These are phyloP conservation scores for Colletotrichum chlorophyti DNA, from an alignment of 2,329 filamentous ascomycete species.

Conservation along the genomic window DNA sequence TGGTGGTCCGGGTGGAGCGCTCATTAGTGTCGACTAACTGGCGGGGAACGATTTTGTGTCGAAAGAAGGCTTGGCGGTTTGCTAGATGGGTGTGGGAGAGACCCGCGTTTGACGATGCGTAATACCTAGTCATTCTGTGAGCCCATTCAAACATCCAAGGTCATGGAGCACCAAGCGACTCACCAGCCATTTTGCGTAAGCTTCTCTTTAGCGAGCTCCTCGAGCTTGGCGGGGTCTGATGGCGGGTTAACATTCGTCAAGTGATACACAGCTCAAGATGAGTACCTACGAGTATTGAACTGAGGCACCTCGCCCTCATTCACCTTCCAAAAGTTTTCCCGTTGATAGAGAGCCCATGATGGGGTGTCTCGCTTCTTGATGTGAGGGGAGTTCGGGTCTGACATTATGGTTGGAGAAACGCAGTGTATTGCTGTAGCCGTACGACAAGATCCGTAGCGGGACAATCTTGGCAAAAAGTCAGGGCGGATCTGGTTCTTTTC, in stretches of 20 bases:
- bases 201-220: conserved; percentile 61
- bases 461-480: no score
- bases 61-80: conserved; percentile 70
- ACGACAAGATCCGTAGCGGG: no score
- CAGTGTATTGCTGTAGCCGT: no score
- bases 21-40: conserved; percentile 65
- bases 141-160: neutral
- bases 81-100: conserved; percentile 58
- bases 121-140: conserved; percentile 43
- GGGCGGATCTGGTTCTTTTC: no score
- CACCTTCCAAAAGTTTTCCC: conserved; percentile 35
- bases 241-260: no score
- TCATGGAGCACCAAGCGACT: neutral
- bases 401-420: neutral
- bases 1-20: conserved; percentile 61
- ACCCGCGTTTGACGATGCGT: conserved; percentile 64
- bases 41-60: conserved; percentile 66
- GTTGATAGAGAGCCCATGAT: conserved; percentile 36
- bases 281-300: conserved; percentile 33
- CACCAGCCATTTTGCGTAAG: conserved; percentile 65
- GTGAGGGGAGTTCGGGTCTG: conserved; percentile 32
- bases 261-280: neutral
- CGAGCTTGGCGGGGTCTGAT: conserved; percentile 63
- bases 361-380: conserved; percentile 33
- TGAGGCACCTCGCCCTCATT: conserved; percentile 33